Base-by-base conservation (phyloP, 2,329 filamentous ascomycete species). In the Aspergillus spinulosporus region DNA sequence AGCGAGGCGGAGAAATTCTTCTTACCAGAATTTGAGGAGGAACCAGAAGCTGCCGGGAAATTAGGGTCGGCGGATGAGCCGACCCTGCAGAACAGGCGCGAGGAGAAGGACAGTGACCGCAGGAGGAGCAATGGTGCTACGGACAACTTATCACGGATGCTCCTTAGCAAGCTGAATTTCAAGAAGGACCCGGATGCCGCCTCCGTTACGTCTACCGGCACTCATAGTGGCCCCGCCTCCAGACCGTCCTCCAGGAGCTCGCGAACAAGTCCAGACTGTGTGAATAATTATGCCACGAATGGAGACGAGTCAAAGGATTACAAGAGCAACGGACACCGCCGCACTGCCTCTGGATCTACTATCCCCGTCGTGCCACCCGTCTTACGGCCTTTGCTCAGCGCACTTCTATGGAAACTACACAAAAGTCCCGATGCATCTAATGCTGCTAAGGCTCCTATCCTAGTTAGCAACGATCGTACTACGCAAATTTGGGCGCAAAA, bases 161-260 rank as follows among this genome's bases (percentile, higher is more conserved):
- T 79, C 52, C 68, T 79, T 46, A 77, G 71, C 68, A 78, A 76
- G 62, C 60, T 78, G 57, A 79, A 78, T 59, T 78, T 79, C 63
- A 76, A 76, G 60, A 74, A 74, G 54, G 72, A 75, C 12, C 62
- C 69, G 12, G 72, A 76, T 52, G 63, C 67, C 8, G 62, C 66
- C 9, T 78, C 76, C 34, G 67, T 73, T 47, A 70, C 68, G 8
- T 79, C 77, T 4, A 72, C 68, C 7, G 74, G 73, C 37, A 74
- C 72, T n/a, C 72, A 70, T 48, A 76, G 74, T 52, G 71, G 69
- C n/a, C 74, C 74, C 37, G 67, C 71, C 34, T 78, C 76, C 39
- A 75, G 73, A 34, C 69, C 73, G 12, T 76, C 74, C 6, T 78
- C 76, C 36, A 70, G 73, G 40, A 78, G 76, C 61, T 77, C 76